Evolutionary conservation across 805 yeast genomes (phyloP), one percentile per base, ranked within the genome.

Genomic region (Cyberlindnera mycetangii): DNA sequence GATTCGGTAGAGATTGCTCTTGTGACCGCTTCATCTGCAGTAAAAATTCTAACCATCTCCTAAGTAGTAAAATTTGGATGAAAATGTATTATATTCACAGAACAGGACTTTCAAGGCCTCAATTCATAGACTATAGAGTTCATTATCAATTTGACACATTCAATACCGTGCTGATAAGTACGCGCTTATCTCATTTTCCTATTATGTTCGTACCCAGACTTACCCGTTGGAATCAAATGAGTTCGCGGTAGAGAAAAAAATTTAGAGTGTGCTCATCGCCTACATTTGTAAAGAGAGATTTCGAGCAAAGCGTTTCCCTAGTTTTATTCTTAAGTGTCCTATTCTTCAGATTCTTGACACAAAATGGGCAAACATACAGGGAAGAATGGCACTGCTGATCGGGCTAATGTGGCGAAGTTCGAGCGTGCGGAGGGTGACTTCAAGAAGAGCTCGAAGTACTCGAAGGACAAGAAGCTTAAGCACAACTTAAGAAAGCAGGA

Each of bases 401-500:
- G 68, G 52, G 61, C 55, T 8, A 60, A 62, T 32, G 59, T 55
- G 28, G 39, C 44, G 11, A 66, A 60, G 37, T 70, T 55, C 45
- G 70, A 66, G 46, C 62, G 74, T 41, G 49, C 41, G 2, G 10
- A 22, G 1, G 39, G 37, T 2, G 41, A 30, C n/a, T 43, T 25
- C 28, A 44, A 38, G 27, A 51, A 49, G 35, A 31, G 48, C 21
- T 46, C 55, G 4, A 68, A 65, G 45, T 62, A 59, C 49, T 65
- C 77, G 32, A 81, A 74, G 54, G 86, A 83, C 60, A 76, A 72
- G 57, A 78, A 78, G 58, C 67, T 85, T 43, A 77, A 78, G 57
- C 80, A 86, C 18, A 81, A 81, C 18, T 61, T 92, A 57, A 79
- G 79, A 53, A 73, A 80, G 54, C 66, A 81, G 30, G 95, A 92